Conservation (phyloP, 768 basidiomycete genomes). For the Krasilnikovozyma curviuscula region DNA sequence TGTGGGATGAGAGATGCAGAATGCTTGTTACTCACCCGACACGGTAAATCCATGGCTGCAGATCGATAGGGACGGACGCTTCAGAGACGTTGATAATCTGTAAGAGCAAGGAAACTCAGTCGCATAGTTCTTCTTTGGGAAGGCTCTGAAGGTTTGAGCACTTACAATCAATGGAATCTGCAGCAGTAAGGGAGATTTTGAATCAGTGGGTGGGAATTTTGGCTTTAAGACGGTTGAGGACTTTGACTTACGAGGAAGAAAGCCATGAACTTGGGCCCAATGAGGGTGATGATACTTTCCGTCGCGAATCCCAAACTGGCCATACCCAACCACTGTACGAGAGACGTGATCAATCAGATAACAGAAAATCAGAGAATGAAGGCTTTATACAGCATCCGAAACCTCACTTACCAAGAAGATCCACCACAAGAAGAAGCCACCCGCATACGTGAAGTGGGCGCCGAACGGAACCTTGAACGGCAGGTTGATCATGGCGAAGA, state of each 20-base stretch:
- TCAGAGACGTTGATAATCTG: constrained; percentile 7
- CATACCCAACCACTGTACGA: constrained; percentile 19
- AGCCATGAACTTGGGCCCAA: constrained; percentile 26
- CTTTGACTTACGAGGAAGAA: constrained; percentile 28
- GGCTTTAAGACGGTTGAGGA: too few species aligned
- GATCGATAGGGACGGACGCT: constrained; percentile 38
- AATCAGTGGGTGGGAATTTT: too few species aligned
- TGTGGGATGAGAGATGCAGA: neutral
- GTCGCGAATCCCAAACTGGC: constrained; percentile 23
- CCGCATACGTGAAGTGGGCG: constrained; percentile 17
- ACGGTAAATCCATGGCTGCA: constrained; percentile 25
- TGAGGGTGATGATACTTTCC: constrained; percentile 26
- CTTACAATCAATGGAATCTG: too few species aligned
- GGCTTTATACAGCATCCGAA: neutral
- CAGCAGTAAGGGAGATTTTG: too few species aligned
- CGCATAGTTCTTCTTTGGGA: too few species aligned
- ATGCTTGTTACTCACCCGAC: too few species aligned
- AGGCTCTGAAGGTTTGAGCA: too few species aligned
- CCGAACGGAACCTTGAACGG: constrained; percentile 9
- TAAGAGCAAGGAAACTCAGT: too few species aligned
- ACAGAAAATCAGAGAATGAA: too few species aligned
- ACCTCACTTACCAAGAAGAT: constrained; percentile 17
- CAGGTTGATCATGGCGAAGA: constrained; percentile 32
- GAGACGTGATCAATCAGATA: neutral
- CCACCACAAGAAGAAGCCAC: constrained; percentile 29